Evolutionary conservation across 2,329 filamentous ascomycete genomes (phyloP).

Genomic region (Fusarium sp.): DNA sequence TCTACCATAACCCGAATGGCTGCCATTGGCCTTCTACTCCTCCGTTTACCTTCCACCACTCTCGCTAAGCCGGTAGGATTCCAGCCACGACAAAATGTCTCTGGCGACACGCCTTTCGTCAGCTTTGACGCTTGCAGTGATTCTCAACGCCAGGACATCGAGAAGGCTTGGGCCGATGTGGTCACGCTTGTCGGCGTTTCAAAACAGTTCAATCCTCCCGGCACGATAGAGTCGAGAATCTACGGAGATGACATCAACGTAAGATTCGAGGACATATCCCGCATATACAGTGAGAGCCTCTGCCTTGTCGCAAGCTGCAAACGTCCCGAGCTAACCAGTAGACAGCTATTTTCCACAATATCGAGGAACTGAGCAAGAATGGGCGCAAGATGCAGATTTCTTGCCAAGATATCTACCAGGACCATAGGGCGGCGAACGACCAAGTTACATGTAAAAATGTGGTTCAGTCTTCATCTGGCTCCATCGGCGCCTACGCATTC

Average conservation of each 20-base stretch:
- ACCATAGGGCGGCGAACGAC: fast-evolving
- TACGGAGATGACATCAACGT: not conserved
- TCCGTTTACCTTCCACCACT: not conserved
- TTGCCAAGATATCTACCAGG: not conserved
- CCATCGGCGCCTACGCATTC: not conserved
- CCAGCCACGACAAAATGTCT: not conserved
- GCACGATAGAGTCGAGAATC: not conserved
- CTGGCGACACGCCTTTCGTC: not conserved
- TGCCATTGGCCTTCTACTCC: not conserved
- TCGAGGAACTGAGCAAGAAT: not conserved
- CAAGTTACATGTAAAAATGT: not conserved
- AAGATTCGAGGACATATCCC: not conserved
- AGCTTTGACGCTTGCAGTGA: not conserved
- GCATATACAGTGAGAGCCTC: not conserved
- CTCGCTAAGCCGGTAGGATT: not conserved
- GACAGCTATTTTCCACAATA: not conserved
- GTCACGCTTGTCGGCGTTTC: not conserved
- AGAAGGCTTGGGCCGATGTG: not conserved
- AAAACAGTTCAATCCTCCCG: not conserved
- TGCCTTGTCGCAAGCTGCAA: not conserved
- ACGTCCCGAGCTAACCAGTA: fast-evolving
- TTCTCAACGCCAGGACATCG: not conserved
- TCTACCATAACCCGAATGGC: not conserved
- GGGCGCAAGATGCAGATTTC: not conserved
- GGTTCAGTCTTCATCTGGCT: not conserved